Conservation (phyloP, 352 stramenopile species). For the Phytopythium sindhum region DNA sequence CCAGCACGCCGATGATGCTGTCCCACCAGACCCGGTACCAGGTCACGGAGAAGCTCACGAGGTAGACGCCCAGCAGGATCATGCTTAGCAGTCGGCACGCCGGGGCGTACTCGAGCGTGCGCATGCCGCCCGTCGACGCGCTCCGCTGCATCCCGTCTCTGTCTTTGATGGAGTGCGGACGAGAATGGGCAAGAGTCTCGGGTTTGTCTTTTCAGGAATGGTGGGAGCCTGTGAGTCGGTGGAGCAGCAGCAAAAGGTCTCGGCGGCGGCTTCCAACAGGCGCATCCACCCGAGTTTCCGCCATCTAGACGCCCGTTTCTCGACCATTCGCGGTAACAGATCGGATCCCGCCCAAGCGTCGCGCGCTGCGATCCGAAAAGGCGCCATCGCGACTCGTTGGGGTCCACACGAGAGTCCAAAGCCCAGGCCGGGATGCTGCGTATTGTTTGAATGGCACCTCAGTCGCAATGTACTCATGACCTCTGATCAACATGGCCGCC, state of each 20-base stretch:
- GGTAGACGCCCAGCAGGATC: slow-evolving; percentile 45
- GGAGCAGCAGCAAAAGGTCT: neutral
- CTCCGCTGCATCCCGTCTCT: neutral
- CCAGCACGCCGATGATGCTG: slow-evolving; percentile 50
- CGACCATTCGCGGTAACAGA: neutral
- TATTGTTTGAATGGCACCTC: no score
- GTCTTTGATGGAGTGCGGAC: neutral
- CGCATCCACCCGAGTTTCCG: neutral
- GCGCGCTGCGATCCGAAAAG: neutral
- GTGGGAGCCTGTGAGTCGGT: neutral
- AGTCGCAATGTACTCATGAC: neutral
- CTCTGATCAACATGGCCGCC: no score
- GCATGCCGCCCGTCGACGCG: slow-evolving; percentile 17
- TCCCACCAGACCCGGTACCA: slow-evolving; percentile 86
- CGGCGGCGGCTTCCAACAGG: neutral
- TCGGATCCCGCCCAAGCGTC: neutral
- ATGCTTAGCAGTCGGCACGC: slow-evolving; percentile 57
- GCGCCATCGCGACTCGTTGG: neutral
- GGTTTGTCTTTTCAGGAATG: neutral
- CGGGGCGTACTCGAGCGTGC: slow-evolving; percentile 64
- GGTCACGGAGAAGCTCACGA: slow-evolving; percentile 64
- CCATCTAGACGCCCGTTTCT: neutral
- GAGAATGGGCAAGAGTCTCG: neutral
- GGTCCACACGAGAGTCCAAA: neutral
- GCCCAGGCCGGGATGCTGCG: no score